Percentiles rank a stretch among this genome's conserved stretches.
Conservation (phyloP, 176 grass and related monocot genomes). For the Cenchrus purpureus region DNA sequence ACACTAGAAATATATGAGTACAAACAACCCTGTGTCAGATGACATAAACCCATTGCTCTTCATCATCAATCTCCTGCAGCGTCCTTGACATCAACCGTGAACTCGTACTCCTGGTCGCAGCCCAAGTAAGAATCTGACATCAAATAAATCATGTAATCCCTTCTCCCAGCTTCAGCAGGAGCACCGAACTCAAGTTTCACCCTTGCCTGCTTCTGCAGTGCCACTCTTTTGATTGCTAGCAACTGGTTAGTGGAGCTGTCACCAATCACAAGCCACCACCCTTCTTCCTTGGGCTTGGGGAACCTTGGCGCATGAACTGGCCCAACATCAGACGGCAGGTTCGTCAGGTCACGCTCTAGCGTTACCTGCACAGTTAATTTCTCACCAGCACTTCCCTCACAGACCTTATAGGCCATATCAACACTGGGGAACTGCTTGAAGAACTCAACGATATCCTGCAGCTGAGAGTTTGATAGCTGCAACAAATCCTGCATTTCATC, state of each 20-base stretch:
- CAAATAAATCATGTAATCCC: constrained; percentile 83
- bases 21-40: too few species aligned
- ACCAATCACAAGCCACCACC: constrained; percentile 85
- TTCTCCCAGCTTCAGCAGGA: constrained; percentile 60
- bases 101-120: constrained; percentile 93
- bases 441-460: constrained; percentile 76
- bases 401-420: constrained; percentile 88
- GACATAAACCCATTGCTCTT: too few species aligned
- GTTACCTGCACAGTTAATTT: constrained; percentile 82
- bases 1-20: too few species aligned
- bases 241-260: constrained; percentile 71
- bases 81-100: constrained; percentile 73
- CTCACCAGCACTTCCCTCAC: constrained; percentile 61
- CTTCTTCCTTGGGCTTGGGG: constrained; percentile 96
- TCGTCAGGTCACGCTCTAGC: constrained; percentile 77
- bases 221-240: constrained; percentile 85
- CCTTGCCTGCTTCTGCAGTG: constrained; percentile 70
- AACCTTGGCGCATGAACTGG: constrained; percentile 79
- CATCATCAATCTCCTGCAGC: constrained; percentile 53
- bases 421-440: constrained; percentile 91
- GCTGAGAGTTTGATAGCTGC: constrained; percentile 74
- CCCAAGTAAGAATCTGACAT: constrained; percentile 94
- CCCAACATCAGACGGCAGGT: constrained; percentile 63
- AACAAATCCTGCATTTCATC: constrained; percentile 70
- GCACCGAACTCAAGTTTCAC: constrained; percentile 81